A percentile compares a stretch with the other conserved stretches of the same genome.
These are phyloP conservation scores for Aspergillus fumigatus DNA, from an alignment of 2,329 filamentous ascomycete species.

Conservation along the genomic window DNA sequence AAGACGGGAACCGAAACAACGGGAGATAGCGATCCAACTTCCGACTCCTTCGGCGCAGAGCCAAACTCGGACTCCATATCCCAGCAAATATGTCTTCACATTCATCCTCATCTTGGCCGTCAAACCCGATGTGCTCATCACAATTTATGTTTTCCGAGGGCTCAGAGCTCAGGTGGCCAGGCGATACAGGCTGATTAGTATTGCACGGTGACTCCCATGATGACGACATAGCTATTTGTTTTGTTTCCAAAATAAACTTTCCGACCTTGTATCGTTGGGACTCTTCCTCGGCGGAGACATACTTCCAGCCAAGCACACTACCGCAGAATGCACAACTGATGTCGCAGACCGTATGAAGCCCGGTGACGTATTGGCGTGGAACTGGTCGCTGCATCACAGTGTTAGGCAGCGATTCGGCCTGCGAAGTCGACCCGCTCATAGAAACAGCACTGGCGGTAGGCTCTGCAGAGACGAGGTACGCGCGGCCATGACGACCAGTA, in stretches of 20 bases:
- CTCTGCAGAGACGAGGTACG: constrained; percentile 55
- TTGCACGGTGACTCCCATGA: constrained; percentile 47
- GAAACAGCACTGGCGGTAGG: constrained; percentile 27
- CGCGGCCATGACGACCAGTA: constrained; percentile 60
- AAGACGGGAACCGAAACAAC: constrained; percentile 20
- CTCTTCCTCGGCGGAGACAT: constrained; percentile 59
- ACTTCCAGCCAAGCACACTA: constrained; percentile 60
- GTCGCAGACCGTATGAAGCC: constrained; percentile 59
- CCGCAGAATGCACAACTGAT: constrained; percentile 55
- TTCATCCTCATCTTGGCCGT: constrained; percentile 63
- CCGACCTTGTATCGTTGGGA: constrained; percentile 61
- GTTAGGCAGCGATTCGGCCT: constrained; percentile 50
- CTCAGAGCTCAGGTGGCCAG: background rate
- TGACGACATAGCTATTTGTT: constrained; percentile 46
- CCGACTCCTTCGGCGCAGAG: constrained; percentile 42
- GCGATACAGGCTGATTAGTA: constrained; percentile 2
- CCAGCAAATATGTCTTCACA: constrained; percentile 62
- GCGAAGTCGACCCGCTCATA: constrained; percentile 23
- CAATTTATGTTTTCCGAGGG: constrained; percentile 7
- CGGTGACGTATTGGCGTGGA: constrained; percentile 57
- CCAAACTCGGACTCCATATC: constrained; percentile 55
- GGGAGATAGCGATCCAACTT: constrained; percentile 26
- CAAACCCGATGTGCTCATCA: constrained; percentile 49
- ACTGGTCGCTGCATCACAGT: constrained; percentile 54
- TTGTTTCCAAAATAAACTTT: constrained; percentile 63